Evolutionary conservation across 164 flowering plant species (phyloP).

Genomic region (grape (Vitis vinifera)): DNA sequence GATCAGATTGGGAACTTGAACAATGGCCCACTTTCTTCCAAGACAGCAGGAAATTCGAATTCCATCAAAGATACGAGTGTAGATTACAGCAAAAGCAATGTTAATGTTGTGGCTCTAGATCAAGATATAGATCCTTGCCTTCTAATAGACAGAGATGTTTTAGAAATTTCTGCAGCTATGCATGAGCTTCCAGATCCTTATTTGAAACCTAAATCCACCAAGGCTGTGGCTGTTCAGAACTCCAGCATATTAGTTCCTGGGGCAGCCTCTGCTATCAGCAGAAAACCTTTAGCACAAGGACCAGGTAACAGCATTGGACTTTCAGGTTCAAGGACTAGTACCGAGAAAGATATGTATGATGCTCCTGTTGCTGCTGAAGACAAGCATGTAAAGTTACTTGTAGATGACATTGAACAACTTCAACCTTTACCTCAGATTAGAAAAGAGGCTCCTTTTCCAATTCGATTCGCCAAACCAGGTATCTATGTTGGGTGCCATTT

Average conservation of each 20-base stretch:
- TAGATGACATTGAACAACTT: conserved; percentile 29
- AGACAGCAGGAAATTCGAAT: conserved; percentile 11
- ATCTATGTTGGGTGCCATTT: conserved; percentile 1
- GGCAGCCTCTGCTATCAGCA: conserved; percentile 12
- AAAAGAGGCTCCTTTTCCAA: conserved; percentile 38
- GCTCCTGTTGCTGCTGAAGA: conserved; percentile 19
- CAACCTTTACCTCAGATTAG: conserved; percentile 37
- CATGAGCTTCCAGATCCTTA: conserved; percentile 6
- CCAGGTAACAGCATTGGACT: conserved; percentile 7
- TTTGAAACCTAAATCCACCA: conserved; percentile 13
- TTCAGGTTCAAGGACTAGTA: conserved; percentile 10
- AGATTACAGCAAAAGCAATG: conserved; percentile 7
- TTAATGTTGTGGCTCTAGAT: conserved; percentile 12
- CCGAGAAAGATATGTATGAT: conserved; percentile 9
- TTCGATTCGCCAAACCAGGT: conserved; percentile 49
- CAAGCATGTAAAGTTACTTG: conserved; percentile 25
- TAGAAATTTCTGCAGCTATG: conserved; percentile 7
- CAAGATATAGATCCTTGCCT: conserved; percentile 19
- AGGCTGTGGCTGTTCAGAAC: conserved; percentile 9
- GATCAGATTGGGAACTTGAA: conserved; percentile 13
- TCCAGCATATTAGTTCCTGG: conserved; percentile 8
- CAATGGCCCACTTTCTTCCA: conserved; percentile 8
- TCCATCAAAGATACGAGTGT: conserved; percentile 12
- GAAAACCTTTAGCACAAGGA: conserved; percentile 10
- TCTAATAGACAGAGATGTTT: conserved; percentile 22